These are phyloP conservation scores for Calocera cornea DNA, from an alignment of 768 basidiomycete genomes.

Conservation along the genomic window DNA sequence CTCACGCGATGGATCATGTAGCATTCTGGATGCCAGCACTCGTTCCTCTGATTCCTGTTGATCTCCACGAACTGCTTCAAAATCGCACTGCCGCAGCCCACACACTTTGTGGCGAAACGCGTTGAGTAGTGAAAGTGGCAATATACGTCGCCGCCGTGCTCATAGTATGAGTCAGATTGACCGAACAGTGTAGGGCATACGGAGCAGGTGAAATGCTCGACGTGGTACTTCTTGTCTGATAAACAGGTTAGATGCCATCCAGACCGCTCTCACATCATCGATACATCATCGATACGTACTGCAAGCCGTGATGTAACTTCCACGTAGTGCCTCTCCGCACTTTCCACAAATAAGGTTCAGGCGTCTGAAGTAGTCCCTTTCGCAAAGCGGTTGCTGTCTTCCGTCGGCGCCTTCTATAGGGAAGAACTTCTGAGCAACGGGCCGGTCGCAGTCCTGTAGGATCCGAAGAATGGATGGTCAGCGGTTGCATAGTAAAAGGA, in stretches of 20 bases:
- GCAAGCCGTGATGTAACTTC: constrained; percentile 98
- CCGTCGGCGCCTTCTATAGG: constrained; percentile 87
- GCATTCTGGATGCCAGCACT: constrained; percentile 99
- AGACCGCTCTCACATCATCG: constrained; percentile 3
- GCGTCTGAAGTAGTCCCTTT: constrained; percentile 93
- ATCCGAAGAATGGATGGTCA: not conserved
- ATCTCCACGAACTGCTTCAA: constrained; percentile 99
- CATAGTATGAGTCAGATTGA: constrained; percentile 97
- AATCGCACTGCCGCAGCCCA: constrained; percentile 92
- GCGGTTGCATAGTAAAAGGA: not conserved
- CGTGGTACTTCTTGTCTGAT: constrained; percentile 93
- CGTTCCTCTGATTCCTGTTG: constrained; percentile 93
- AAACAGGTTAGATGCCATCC: not conserved
- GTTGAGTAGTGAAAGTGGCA: constrained; percentile 99
- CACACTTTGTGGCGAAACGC: constrained; percentile 95
- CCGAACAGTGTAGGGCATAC: constrained; percentile 93
- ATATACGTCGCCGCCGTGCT: constrained; percentile 94
- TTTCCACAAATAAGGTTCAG: constrained; percentile 93
- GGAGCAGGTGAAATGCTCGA: constrained; percentile 98
- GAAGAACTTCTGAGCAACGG: constrained; percentile 97
- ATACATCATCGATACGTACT: constrained; percentile 41
- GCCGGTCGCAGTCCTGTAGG: constrained; percentile 79
- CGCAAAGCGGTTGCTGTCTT: constrained; percentile 88
- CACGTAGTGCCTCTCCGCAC: constrained; percentile 84
- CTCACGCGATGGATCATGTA: constrained; percentile 99